Conservation (phyloP, 768 basidiomycete genomes). For the Lenzites betulinus region DNA sequence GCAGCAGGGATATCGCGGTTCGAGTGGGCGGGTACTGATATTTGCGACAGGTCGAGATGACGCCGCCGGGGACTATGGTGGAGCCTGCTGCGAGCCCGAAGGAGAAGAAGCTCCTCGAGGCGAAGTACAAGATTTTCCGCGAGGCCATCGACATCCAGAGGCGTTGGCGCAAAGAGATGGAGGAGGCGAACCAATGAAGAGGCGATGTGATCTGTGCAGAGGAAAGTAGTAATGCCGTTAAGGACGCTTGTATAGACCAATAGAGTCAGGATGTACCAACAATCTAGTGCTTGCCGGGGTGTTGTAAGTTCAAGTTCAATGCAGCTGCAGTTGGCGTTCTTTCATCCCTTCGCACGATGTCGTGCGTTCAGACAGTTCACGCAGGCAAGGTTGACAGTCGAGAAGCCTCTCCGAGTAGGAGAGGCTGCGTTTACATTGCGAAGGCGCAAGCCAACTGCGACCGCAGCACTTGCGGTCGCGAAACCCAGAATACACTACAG, state of each 20-base stretch:
- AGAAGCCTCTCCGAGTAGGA: neutral
- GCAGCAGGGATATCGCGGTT: no score
- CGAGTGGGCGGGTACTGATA: conserved; percentile 4
- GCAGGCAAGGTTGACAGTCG: neutral
- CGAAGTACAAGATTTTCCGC: conserved; percentile 92
- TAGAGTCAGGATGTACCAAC: conserved; percentile 2
- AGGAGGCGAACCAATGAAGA: conserved; percentile 44
- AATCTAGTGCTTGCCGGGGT: neutral
- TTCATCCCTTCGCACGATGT: neutral
- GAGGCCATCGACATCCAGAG: conserved; percentile 89
- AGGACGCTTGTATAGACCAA: conserved; percentile 10
- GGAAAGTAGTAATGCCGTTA: neutral
- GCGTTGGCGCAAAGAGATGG: conserved; percentile 81
- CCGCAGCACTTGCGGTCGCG: neutral
- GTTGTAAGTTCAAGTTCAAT: neutral
- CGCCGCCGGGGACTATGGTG: conserved; percentile 75
- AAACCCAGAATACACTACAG: neutral
- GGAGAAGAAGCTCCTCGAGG: conserved; percentile 79
- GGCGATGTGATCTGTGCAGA: neutral
- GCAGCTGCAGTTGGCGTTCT: neutral
- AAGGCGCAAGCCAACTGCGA: neutral
- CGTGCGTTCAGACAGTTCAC: neutral
- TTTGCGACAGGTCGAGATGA: conserved; percentile 79
- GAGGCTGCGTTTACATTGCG: conserved; percentile 4
- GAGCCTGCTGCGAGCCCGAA: conserved; percentile 57